phyloP scores from a whole-genome alignment of 495 filamentous ascomycete genomes.

The Penicillium bovifimosum region DNA sequence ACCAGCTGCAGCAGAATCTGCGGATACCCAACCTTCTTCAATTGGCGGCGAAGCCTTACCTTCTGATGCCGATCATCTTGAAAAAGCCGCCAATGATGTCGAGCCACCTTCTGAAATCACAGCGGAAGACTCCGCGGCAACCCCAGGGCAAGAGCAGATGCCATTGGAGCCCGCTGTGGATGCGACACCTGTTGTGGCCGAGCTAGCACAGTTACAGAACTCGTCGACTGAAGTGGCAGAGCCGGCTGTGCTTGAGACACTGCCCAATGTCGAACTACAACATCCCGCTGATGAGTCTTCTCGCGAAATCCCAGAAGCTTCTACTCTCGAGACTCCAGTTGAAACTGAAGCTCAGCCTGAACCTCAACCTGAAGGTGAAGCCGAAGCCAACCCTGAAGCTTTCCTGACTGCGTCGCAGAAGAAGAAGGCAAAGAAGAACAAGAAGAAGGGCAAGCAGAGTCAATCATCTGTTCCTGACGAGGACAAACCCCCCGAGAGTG shows the following conservation, averaged over 20 bases:
- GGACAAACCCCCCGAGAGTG: constrained; percentile 11
- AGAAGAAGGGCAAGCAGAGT: constrained; percentile 25
- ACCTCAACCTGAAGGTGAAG: background rate
- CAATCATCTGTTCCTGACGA: constrained; percentile 15
- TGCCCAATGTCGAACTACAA: background rate
- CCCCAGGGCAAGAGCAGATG: constrained; percentile 2
- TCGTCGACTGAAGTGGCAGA: background rate
- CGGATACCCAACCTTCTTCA: constrained; percentile 10
- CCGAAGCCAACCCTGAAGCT: constrained; percentile 20
- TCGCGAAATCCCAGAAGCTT: constrained; percentile 3
- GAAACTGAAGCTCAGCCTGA: constrained; percentile 3
- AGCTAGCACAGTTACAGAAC: background rate
- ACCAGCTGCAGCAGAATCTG: constrained; percentile 8
- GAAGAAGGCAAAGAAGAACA: constrained; percentile 40
- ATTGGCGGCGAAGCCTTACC: constrained; percentile 20
- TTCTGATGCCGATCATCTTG: constrained; percentile 5
- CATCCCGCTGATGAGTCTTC: background rate
- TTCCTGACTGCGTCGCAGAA: constrained; percentile 23
- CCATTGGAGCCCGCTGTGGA: constrained; percentile 1
- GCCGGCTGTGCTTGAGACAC: background rate
- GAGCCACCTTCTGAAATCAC: constrained; percentile 1
- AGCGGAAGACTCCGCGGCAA: constrained; percentile 1
- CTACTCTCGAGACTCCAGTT: background rate
- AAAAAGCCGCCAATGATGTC: background rate
- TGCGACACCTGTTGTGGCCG: background rate